Conservation (phyloP, 73 alveolate genomes). For the Effrenium voratum region DNA sequence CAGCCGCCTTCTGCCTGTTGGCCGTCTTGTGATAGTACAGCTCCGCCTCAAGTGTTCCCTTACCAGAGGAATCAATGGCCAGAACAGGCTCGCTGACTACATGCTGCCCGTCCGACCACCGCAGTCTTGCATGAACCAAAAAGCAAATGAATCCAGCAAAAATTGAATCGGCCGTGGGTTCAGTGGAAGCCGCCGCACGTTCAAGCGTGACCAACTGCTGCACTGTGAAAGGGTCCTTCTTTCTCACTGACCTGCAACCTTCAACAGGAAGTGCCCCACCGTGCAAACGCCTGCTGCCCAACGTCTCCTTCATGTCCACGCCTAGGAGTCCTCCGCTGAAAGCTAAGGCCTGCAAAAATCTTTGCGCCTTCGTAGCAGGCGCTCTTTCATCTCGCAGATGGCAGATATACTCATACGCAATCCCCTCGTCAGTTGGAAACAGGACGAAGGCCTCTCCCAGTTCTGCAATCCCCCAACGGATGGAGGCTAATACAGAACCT, state of each 20-base stretch:
- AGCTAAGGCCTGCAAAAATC: neutral
- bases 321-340: neutral
- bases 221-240: neutral
- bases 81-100: neutral
- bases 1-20: neutral
- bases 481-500: neutral
- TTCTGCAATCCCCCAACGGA: neutral
- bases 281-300: neutral
- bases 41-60: too few species aligned
- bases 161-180: neutral
- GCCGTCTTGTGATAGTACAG: neutral
- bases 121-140: neutral
- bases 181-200: neutral
- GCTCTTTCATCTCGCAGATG: neutral
- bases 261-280: neutral
- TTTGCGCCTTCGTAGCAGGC: neutral
- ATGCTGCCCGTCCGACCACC: neutral
- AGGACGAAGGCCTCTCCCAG: neutral
- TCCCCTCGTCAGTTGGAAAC: neutral
- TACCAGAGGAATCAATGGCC: too few species aligned
- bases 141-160: constrained; percentile 1
- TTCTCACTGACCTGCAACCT: neutral
- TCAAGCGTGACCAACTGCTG: neutral
- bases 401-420: neutral
- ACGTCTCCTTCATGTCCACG: neutral